phyloP scores from a whole-genome alignment of 139 green algal genomes.

The Volvox africanus region DNA sequence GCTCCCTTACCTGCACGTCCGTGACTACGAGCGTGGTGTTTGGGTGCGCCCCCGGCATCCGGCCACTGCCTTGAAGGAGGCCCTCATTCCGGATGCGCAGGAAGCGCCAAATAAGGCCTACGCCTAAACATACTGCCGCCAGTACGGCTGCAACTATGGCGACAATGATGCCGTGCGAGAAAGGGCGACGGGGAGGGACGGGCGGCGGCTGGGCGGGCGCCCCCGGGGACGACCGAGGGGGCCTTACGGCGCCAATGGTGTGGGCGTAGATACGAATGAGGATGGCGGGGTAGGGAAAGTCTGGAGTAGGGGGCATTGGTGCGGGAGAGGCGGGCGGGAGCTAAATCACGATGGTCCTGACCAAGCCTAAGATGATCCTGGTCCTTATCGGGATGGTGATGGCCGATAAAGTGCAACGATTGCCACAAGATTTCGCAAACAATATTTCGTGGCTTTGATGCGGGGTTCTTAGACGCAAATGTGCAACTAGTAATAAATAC shows the following conservation, averaged over 20 bases:
- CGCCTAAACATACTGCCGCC: not conserved
- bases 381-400: not conserved
- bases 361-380: not conserved
- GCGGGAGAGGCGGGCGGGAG: too few species aligned
- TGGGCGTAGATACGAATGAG: not conserved
- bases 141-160: too few species aligned
- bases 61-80: not conserved
- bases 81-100: not conserved
- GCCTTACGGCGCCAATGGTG: slow-evolving; percentile 4
- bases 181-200: too few species aligned
- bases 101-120: not conserved
- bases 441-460: too few species aligned
- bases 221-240: too few species aligned
- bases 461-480: too few species aligned
- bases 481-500: too few species aligned
- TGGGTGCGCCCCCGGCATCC: not conserved
- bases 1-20: slow-evolving; percentile 30
- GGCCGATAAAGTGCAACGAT: not conserved
- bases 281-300: slow-evolving; percentile 19
- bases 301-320: not conserved
- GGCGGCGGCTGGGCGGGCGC: too few species aligned
- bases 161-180: not conserved
- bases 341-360: too few species aligned
- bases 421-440: not conserved
- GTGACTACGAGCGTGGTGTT: slow-evolving; percentile 38